Conservation (phyloP, 345 rosid species). For the Luvunga scandens region DNA sequence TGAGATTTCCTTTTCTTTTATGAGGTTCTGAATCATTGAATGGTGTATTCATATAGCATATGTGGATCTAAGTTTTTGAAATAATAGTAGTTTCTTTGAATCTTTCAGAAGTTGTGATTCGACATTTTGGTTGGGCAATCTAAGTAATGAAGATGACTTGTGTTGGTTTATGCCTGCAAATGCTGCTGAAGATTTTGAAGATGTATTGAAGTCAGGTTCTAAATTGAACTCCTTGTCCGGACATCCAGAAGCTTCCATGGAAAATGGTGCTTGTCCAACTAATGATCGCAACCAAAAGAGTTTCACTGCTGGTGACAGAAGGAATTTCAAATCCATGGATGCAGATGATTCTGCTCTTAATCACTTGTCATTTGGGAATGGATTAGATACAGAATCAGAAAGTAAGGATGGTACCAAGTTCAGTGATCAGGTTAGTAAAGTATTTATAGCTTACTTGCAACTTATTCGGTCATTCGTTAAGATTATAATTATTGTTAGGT, state of each 20-base stretch:
- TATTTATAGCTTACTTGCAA: not conserved
- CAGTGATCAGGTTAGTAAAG: slow-evolving; percentile 49
- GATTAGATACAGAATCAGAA: slow-evolving; percentile 34
- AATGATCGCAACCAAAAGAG: slow-evolving; percentile 33
- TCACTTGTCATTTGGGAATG: slow-evolving; percentile 26
- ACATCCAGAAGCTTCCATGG: slow-evolving; percentile 34
- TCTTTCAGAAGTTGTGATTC: slow-evolving; percentile 78
- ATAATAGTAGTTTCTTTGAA: slow-evolving; percentile 3
- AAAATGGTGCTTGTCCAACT: slow-evolving; percentile 30
- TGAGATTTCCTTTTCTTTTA: not conserved
- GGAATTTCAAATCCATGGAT: slow-evolving; percentile 26
- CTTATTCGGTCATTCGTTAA: not conserved
- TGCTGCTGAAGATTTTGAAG: slow-evolving; percentile 51
- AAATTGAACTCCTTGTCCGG: slow-evolving; percentile 38
- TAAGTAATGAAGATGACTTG: slow-evolving; percentile 59
- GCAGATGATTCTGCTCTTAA: slow-evolving; percentile 28
- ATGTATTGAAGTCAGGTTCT: slow-evolving; percentile 40
- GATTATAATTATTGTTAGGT: not conserved
- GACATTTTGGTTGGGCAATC: slow-evolving; percentile 64
- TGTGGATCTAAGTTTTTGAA: not conserved
- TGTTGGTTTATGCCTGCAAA: slow-evolving; percentile 69
- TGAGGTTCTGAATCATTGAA: not conserved
- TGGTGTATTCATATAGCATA: not conserved
- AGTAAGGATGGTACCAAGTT: slow-evolving; percentile 36
- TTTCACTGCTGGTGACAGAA: slow-evolving; percentile 27